Base-by-base conservation (phyloP, 2,329 filamentous ascomycete genomes). In the Paraconiothyrium sp. region DNA sequence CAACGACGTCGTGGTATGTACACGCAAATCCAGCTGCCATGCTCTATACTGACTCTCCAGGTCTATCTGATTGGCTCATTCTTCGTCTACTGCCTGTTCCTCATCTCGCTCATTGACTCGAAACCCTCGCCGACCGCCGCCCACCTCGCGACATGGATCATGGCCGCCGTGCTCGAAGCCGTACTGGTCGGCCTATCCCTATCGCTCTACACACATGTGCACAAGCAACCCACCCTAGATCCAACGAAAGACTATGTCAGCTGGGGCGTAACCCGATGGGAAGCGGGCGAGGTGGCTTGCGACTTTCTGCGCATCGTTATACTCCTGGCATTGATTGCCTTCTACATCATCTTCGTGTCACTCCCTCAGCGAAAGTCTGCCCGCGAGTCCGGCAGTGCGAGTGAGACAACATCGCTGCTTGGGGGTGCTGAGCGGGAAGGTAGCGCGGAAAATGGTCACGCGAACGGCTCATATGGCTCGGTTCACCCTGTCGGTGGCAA, bases 31-130 rank as follows among this genome's bases (percentile, higher is more conserved):
- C 22, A 39, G 32, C 46, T n/a, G 22, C 5, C 66, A 69, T 69
- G 65, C 63, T 49, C 27, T 11, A 11, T 57, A 50, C 64, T 71
- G 30, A 63, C 62, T 54, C 51, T 22, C n/a, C 58, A 97, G 93
- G 90, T 97, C 74, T 97, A 96, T 78, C 84, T 96, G 65, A 87
- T 92, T 59, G 92, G 90, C 58, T 90, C 92, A 48, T 91, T 93
- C 67, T 97, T 97, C 83, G 88, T 95, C 66, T 95, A 96, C 81
- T 86, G 92, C 54, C 89, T 97, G 68, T 86, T 97, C 67, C 85
- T 96, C 67, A 90, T 97, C 72, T 93, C 93, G 34, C 86, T 98
- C 60, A 85, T 97, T 72, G 94, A 97, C 78, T 91, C 91, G 74
- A 89, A 88, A 64, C 89, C 92, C 37, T 92, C 92, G 13, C 95